Evolutionary conservation across 2,329 filamentous ascomycete genomes (phyloP), one percentile per base, ranked within the genome.

Genomic region (Fusarium sp.): DNA sequence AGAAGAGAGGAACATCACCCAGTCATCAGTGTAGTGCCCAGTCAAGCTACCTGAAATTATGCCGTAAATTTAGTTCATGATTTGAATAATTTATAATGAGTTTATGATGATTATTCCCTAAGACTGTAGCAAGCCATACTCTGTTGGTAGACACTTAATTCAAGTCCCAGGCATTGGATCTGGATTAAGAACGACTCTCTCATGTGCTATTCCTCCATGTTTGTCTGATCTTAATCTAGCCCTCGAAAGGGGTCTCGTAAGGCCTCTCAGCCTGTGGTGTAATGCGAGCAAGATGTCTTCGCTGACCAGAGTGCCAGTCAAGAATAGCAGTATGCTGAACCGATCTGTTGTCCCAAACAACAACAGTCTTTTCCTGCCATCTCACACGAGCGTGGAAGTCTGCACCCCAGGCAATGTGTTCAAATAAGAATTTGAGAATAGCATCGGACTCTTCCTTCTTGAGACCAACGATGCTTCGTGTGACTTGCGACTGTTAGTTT

Each of bases 381-480:
- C 91, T 92, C 53, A 97, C 86, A 27, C 91, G 85, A 9, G 88
- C 90, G 73, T 93, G 91, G 64, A 91, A 84, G 78, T 94, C 92
- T 44, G 91, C 90, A 33, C 85, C 85, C 49, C 79, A 80, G 2
- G 83, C 81, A 18, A 87, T 82, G 68, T 87, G 85, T 75, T 85
- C 81, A 71, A 85, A 94, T 10, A 94, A 83, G 80, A 95, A 92
- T 76, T 92, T 90, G 60, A 94, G 85, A 13, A 94, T 83, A 50
- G 86, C 86, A 70, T 97, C 94, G 3, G 91, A 93, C 78, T 97
- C 94, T 78, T 97, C 94, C 78, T 94, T 93, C 82, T 97, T 97
- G 77, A 91, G 88, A 15, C 93, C 93, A 3, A 95, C 88, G 58
- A 97, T 95, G 33, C 90, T 86, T 54, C 93, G 90, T 7, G 93